Base-by-base conservation (phyloP, 495 filamentous ascomycete species). In the Tuber calosporum region DNA sequence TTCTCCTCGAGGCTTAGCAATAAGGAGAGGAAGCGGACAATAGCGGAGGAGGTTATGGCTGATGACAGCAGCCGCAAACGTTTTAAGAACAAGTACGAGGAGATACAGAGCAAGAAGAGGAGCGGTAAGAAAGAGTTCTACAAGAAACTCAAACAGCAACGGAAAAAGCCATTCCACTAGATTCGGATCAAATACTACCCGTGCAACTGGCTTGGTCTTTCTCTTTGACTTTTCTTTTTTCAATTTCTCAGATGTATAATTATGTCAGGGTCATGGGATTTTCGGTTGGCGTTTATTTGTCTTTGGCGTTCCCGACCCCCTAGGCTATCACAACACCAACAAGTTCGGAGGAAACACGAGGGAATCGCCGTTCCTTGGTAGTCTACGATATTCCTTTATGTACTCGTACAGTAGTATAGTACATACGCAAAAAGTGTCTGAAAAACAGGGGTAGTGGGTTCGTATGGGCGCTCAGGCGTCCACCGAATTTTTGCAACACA, bases 11-110 rank as follows among this genome's bases (percentile, higher is more conserved):
- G 95, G 34, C 86, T 98, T 45, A 86, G 87, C 40, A 95, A 93
- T 82, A 96, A 91, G 83, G 91, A 98, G 79, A 86, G 92, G 74
- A 97, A 96, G 85, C 88, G 87, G 76, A 97, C 92, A 4, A 91
- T 99, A 74, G 90, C 94, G n/a, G 92, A 96, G 72, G 93, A 97
- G 79, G 87, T 94, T 7, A 82, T 97, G 75, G 88, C 90, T 17
- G 82, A 85, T 43, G 90, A 94, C 79, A 84, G 84, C 19, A 80
- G 84, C 75, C 87, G 82, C 34, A 84, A 85, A 48, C 86, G 88
- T 30, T 92, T 93, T 81, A 89, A 89, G 83, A 84, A 84, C 37
- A 93, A 92, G 82, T 92, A 91, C 80, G 84, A 85, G 26, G 88
- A 91, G 38, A 87, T 94, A 38, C 90, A 92, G 79, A 81, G 75